Evolutionary conservation across 495 filamentous ascomycete genomes (phyloP), one percentile per base, ranked within the genome.

Genomic region (Aeminium ludgeri): DNA sequence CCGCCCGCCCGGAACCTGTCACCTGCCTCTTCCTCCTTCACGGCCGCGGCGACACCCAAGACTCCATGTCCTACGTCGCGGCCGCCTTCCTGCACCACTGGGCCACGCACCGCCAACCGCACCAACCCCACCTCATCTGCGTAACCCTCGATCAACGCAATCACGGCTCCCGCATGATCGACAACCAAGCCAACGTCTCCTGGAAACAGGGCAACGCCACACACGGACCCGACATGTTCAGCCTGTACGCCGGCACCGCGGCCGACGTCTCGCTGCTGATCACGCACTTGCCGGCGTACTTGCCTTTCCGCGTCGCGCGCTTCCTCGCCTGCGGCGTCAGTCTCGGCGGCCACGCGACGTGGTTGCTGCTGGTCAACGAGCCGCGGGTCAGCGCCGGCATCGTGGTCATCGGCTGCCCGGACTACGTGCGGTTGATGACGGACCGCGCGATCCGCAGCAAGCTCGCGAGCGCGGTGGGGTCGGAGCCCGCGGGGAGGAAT

Each of bases 141-240:
- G 73, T 86, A 10, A 69, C 80, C 2, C 89, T 87, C 53, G 89
- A 95, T 52, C 81, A 86, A 56, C 64, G 87, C 20, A 97, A 97
- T 51, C 89, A 96, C 60, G 87, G 87, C 3, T 64, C 72, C 2
- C 60, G 89, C 38, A 56, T 74, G 41, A 68, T 86, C 11, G 55
- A 64, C 34, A 47, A 59, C 15, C 25, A 49, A 12, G 68, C 72
- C 18, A 95, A 93, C 53, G 66, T 76, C 50, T 66, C 74, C 5
- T 95, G 86, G 87, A 68, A 69, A 39, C 57, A 73, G 23, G 84
- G 84, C 16, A 96, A 97, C 52, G 61, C 67, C 20, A 73, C 67
- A 6, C 89, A 97, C 66, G 86, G 82, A 16, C 73, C 78, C 51
- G 86, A 94, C 53, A 87, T 92, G 82, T 87, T 86, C 55, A 72